Conservation (phyloP, 2,329 filamentous ascomycete genomes). For the Tricladium varicosporioides region DNA sequence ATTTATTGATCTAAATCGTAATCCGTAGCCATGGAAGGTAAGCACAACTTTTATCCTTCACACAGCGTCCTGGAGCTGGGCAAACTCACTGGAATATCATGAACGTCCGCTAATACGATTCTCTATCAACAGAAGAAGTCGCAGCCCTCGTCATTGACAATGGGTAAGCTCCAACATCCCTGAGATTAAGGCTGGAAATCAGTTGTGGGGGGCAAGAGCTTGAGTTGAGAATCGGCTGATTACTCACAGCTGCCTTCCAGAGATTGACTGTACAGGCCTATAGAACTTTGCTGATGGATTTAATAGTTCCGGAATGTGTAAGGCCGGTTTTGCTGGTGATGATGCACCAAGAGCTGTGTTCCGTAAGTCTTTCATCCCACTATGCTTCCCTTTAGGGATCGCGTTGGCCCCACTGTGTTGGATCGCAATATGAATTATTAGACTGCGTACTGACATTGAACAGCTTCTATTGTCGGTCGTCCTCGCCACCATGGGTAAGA, state of each 20-base stretch:
- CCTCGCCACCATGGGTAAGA: slow-evolving; percentile 99
- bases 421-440: background rate
- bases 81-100: slow-evolving; percentile 19
- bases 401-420: background rate
- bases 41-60: slow-evolving; percentile 23
- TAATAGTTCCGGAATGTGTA: slow-evolving; percentile 98
- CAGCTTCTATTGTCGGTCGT: slow-evolving; percentile 98
- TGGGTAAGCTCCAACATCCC: slow-evolving; percentile 76
- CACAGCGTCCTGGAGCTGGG: slow-evolving; percentile 7
- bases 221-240: slow-evolving; percentile 4
- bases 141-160: slow-evolving; percentile 99
- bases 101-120: slow-evolving; percentile 26
- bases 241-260: slow-evolving; percentile 11
- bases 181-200: slow-evolving; percentile 15
- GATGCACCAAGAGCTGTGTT: slow-evolving; percentile 99
- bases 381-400: slow-evolving; percentile 14
- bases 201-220: slow-evolving; percentile 27
- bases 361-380: slow-evolving; percentile 71
- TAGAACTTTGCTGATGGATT: slow-evolving; percentile 23
- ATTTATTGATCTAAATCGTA: slow-evolving; percentile 34
- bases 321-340: slow-evolving; percentile 99
- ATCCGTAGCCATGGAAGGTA: slow-evolving; percentile 41
- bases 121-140: slow-evolving; percentile 81
- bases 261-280: slow-evolving; percentile 8
- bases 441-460: slow-evolving; percentile 20